Percentiles rank a stretch among this genome's conserved stretches.
These are phyloP conservation scores for Lactifluus rugatus DNA, from an alignment of 768 basidiomycete species.

Conservation along the genomic window DNA sequence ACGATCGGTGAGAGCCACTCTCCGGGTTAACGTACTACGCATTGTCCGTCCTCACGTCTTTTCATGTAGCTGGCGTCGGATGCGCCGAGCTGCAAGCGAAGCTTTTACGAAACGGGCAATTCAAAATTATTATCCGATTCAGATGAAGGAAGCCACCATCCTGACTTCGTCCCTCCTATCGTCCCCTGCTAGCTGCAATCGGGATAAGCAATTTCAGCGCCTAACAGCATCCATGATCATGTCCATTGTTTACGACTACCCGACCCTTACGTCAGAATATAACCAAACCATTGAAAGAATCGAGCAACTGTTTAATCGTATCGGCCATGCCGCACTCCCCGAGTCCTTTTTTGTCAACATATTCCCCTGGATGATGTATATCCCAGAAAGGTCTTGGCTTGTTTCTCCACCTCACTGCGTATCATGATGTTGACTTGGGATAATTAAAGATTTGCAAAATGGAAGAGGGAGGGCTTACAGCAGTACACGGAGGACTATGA, in stretches of 20 bases:
- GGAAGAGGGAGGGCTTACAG: not conserved
- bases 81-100: constrained; percentile 28
- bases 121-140: constrained; percentile 22
- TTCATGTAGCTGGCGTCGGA: constrained; percentile 26
- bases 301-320: not conserved
- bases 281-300: not conserved
- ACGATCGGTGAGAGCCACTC: not conserved
- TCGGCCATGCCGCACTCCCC: not conserved
- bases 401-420: not conserved
- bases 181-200: constrained; percentile 21
- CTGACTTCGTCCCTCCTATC: constrained; percentile 24
- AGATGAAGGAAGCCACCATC: constrained; percentile 25
- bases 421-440: not conserved
- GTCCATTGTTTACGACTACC: constrained; percentile 22
- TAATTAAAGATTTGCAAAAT: constrained; percentile 1
- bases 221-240: constrained; percentile 23
- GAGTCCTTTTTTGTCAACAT: not conserved
- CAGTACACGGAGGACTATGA: not conserved
- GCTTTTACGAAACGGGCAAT: constrained; percentile 23
- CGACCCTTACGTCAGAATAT: not conserved
- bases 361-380: constrained; percentile 10
- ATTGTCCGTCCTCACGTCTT: not conserved
- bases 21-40: not conserved
- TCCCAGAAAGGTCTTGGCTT: constrained; percentile 2
- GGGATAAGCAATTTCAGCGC: constrained; percentile 25